These are phyloP conservation scores for Ustilago cynodontis DNA, from an alignment of 1,284 basidiomycete genomes.

Conservation along the genomic window DNA sequence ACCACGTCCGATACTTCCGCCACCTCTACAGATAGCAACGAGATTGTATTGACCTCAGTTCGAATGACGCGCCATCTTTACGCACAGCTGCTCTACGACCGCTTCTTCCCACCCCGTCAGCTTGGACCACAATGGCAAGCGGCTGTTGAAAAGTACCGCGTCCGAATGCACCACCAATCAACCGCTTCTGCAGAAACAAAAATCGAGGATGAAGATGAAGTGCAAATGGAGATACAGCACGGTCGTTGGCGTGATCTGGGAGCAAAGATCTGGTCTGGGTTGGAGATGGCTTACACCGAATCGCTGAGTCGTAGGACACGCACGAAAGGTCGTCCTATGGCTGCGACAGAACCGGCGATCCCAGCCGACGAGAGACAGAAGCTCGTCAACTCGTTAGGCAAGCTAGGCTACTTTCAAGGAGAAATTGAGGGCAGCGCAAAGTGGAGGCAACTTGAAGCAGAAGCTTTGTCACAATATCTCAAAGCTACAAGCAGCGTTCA, in stretches of 20 bases:
- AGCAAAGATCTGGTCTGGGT: constrained; percentile 61
- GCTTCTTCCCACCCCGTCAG: constrained; percentile 88
- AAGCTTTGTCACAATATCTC: constrained; percentile 33
- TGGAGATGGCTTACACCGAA: constrained; percentile 61
- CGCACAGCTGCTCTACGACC: constrained; percentile 89
- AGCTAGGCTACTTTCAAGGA: constrained; percentile 61
- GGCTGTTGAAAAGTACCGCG: constrained; percentile 53
- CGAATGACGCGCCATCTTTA: constrained; percentile 73
- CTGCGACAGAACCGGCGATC: not conserved
- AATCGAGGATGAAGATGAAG: constrained; percentile 32
- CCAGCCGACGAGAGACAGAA: constrained; percentile 20
- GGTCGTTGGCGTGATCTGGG: constrained; percentile 63
- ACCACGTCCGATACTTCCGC: not conserved
- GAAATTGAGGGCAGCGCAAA: constrained; percentile 52
- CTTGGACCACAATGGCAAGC: constrained; percentile 76
- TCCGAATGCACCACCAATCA: constrained; percentile 16
- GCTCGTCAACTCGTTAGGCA: constrained; percentile 44
- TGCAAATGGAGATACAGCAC: constrained; percentile 25
- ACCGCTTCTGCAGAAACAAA: not conserved
- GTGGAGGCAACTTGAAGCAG: constrained; percentile 58
- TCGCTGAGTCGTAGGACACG: constrained; percentile 29
- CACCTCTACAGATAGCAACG: not conserved
- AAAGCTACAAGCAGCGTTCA: not conserved
- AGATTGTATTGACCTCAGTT: constrained; percentile 36
- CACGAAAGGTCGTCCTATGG: constrained; percentile 10